These are phyloP conservation scores for Striga asiatica DNA, from an alignment of 257 asterid species.

Conservation along the genomic window DNA sequence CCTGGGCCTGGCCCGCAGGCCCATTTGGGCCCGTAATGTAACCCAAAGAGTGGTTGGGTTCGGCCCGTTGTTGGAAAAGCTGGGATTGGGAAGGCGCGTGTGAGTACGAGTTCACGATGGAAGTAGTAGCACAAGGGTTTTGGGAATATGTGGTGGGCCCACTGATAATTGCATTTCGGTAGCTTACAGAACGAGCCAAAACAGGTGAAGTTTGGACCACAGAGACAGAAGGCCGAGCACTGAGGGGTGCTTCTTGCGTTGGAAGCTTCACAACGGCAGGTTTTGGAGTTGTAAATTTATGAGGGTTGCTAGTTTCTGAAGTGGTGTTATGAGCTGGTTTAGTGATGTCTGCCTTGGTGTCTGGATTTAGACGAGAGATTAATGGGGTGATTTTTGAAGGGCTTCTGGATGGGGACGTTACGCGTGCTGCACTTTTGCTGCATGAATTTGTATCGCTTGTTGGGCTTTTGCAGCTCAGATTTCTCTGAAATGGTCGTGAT, in stretches of 20 bases:
- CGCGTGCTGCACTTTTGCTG: conserved; percentile 17
- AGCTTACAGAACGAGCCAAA: conserved; percentile 71
- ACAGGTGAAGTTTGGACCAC: conserved; percentile 45
- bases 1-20: conserved; percentile 42
- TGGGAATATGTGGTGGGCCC: conserved; percentile 31
- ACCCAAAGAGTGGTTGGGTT: conserved; percentile 39
- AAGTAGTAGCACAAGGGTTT: conserved; percentile 31
- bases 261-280: conserved; percentile 22
- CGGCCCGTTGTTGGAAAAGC: conserved; percentile 17
- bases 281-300: conserved; percentile 26
- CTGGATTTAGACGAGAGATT: conserved; percentile 21
- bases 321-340: conserved; percentile 23
- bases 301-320: conserved; percentile 22
- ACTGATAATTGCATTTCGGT: conserved; percentile 64
- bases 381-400: conserved; percentile 29
- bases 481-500: conserved; percentile 23
- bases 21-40: conserved; percentile 30
- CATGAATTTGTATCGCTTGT: too few species aligned
- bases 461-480: conserved; percentile 20
- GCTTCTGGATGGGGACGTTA: conserved; percentile 37
- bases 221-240: conserved; percentile 36
- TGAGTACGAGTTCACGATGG: conserved; percentile 32
- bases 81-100: conserved; percentile 30
- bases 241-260: conserved; percentile 24
- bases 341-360: conserved; percentile 31